Conservation (phyloP, 2,329 filamentous ascomycete species). For the Penicillium psychrosexuale region DNA sequence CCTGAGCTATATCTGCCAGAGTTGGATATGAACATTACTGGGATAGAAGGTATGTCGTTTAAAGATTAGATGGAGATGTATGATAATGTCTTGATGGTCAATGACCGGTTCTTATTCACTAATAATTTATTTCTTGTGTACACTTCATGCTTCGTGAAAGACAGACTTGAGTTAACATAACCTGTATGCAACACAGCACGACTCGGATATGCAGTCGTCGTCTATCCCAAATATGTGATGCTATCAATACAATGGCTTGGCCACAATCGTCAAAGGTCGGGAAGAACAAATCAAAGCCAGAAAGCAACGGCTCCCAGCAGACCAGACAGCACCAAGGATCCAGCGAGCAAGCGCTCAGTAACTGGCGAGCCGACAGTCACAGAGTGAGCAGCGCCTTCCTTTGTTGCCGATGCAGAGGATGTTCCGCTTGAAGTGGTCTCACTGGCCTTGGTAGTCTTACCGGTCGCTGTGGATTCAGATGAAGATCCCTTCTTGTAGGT, state of each 20-base stretch:
- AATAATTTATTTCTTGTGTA: conserved; percentile 7
- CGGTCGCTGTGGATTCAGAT: conserved; percentile 9
- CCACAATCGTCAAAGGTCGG: background rate
- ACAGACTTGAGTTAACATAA: conserved; percentile 7
- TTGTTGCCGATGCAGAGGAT: conserved; percentile 1
- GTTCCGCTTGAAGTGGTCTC: conserved; percentile 4
- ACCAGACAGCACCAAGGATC: conserved; percentile 21
- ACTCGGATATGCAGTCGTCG: background rate
- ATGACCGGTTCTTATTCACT: background rate
- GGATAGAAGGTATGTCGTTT: conserved; percentile 16
- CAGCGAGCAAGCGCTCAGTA: conserved; percentile 16
- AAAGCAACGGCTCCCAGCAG: conserved; percentile 22
- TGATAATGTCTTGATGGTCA: background rate
- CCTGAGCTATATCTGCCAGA: conserved; percentile 18
- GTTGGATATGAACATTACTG: conserved; percentile 18
- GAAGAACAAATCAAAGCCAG: conserved; percentile 18
- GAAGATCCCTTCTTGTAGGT: conserved; percentile 27
- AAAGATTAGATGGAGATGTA: conserved; percentile 1
- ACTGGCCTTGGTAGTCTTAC: conserved; percentile 9
- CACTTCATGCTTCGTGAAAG: conserved; percentile 6
- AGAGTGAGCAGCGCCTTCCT: conserved; percentile 1
- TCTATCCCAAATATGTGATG: conserved; percentile 16
- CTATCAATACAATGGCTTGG: conserved; percentile 19
- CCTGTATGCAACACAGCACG: conserved; percentile 3
- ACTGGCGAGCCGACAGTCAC: conserved; percentile 11